Evolutionary conservation across 345 rosid genomes (phyloP).

Genomic region (Syzygium aromaticum): DNA sequence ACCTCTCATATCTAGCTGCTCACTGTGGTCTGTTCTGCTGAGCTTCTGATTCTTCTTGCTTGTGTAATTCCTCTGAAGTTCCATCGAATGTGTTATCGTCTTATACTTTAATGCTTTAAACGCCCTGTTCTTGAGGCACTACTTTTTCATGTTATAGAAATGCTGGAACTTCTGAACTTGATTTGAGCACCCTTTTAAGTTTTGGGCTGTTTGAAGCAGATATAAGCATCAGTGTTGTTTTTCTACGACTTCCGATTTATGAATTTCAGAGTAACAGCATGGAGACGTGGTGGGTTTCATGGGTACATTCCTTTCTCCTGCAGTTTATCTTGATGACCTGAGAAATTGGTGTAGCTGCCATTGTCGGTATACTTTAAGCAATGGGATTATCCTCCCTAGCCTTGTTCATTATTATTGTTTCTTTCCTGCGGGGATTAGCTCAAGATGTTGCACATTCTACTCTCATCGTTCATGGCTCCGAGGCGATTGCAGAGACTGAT

Average conservation of each 20-base stretch:
- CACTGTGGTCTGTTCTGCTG: neutral
- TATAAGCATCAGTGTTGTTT: neutral
- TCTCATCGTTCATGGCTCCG: slow-evolving; percentile 46
- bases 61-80: neutral
- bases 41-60: neutral
- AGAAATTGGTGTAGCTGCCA: neutral
- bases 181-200: neutral
- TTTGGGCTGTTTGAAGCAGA: neutral
- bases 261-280: neutral
- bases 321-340: neutral
- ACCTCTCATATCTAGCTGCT: neutral
- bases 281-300: neutral
- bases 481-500: slow-evolving; percentile 47
- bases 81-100: neutral
- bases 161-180: neutral
- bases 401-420: slow-evolving; percentile 28
- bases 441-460: slow-evolving; percentile 30
- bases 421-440: slow-evolving; percentile 35
- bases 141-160: neutral
- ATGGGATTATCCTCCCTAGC: slow-evolving; percentile 31
- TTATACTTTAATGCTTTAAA: neutral
- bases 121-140: neutral
- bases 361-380: neutral
- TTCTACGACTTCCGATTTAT: neutral
- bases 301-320: neutral